A percentile compares a stretch with the other conserved stretches of the same genome.
phyloP scores from a whole-genome alignment of 345 rosid genomes.

The Syzygium jambos region DNA sequence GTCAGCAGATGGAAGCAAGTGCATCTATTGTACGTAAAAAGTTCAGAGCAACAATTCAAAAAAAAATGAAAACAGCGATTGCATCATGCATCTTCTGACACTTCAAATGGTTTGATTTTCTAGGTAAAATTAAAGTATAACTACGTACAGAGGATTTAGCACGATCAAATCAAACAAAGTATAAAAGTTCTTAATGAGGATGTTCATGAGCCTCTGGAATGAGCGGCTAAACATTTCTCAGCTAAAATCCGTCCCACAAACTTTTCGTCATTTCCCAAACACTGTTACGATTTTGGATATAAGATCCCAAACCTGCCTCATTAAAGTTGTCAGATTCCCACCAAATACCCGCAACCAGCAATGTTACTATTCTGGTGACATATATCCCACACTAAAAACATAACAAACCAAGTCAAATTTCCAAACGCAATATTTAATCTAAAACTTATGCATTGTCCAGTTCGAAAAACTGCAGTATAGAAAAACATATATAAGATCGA shows the following conservation, averaged over 20 bases:
- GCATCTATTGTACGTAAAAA: not conserved
- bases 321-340: not conserved
- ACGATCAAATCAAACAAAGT: not conserved
- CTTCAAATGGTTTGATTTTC: not conserved
- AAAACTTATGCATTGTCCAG: not conserved
- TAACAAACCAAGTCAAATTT: not conserved
- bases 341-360: not conserved
- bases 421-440: not conserved
- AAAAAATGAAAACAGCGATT: not conserved
- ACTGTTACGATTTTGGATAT: not conserved
- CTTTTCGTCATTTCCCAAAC: not conserved
- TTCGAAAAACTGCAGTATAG: not conserved
- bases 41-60: not conserved
- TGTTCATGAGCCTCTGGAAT: not conserved
- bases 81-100: not conserved
- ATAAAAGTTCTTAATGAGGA: not conserved
- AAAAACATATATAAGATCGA: not conserved
- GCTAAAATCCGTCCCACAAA: not conserved
- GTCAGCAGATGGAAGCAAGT: not conserved
- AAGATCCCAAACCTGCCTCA: not conserved
- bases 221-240: not conserved
- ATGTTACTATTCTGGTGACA: not conserved
- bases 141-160: not conserved
- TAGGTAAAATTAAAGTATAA: not conserved
- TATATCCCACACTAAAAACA: not conserved